Evolutionary conservation across 257 asterid genomes (phyloP).

Genomic region (Nicotiana undulata): DNA sequence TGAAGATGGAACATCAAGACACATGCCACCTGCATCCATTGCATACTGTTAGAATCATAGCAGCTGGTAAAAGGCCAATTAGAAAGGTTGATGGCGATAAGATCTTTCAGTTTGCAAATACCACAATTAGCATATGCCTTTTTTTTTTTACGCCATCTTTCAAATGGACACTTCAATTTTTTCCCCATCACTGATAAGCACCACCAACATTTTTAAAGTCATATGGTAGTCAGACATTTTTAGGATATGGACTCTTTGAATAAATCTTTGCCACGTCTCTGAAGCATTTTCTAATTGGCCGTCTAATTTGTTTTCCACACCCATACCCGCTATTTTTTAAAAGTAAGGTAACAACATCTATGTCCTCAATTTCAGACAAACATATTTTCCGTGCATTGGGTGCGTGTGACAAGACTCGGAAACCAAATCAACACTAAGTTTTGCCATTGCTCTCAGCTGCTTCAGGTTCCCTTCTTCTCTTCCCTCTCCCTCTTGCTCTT

Average conservation of each 20-base stretch:
- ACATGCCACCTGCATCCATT: slow-evolving; percentile 66
- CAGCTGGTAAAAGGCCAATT: not conserved
- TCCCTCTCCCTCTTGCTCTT: not conserved
- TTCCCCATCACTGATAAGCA: not conserved
- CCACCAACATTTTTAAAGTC: not conserved
- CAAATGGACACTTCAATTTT: not conserved
- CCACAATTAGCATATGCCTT: not conserved
- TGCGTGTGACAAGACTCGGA: not conserved
- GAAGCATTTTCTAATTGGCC: not conserved
- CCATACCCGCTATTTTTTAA: not conserved
- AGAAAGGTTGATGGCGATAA: not conserved
- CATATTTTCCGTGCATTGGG: not conserved
- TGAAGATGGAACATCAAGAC: slow-evolving; percentile 86
- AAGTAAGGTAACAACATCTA: not conserved
- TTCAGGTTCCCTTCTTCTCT: not conserved
- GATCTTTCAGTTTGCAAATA: not conserved
- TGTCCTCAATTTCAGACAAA: not conserved
- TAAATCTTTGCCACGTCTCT: not conserved
- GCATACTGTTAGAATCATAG: slow-evolving; percentile 12
- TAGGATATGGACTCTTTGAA: not conserved
- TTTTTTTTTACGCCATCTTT: not conserved
- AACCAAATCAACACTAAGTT: not conserved
- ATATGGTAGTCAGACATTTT: not conserved
- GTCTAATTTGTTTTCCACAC: not conserved
- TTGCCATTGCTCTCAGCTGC: not conserved